phyloP scores from a whole-genome alignment of 1,284 basidiomycete species.

The Apiotrichum sp. region DNA sequence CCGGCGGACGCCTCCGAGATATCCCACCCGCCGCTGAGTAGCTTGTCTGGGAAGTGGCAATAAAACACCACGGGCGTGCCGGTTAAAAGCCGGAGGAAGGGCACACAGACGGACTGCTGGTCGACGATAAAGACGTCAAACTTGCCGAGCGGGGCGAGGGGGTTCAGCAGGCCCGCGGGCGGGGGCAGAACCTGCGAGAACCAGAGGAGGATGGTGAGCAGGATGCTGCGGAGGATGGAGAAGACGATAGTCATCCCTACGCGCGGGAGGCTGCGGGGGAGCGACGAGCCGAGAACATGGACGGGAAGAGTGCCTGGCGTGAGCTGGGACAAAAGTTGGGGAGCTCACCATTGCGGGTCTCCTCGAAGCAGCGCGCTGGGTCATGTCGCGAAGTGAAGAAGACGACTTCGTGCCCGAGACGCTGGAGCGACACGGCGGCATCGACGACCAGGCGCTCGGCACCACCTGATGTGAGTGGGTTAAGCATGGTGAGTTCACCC shows the following conservation, averaged over 20 bases:
- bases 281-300: slow-evolving; percentile 65
- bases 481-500: slow-evolving; percentile 24
- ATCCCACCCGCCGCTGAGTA: slow-evolving; percentile 55
- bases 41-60: slow-evolving; percentile 94
- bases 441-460: slow-evolving; percentile 96
- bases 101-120: slow-evolving; percentile 86
- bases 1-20: slow-evolving; percentile 26
- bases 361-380: slow-evolving; percentile 74
- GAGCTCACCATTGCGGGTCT: slow-evolving; percentile 71
- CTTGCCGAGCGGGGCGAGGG: slow-evolving; percentile 27
- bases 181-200: slow-evolving; percentile 43
- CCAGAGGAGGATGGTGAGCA: slow-evolving; percentile 65
- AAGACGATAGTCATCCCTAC: slow-evolving; percentile 71
- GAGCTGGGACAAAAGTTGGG: background rate
- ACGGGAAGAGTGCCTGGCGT: slow-evolving; percentile 71
- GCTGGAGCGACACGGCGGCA: slow-evolving; percentile 80
- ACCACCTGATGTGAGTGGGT: slow-evolving; percentile 59
- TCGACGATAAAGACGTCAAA: slow-evolving; percentile 92
- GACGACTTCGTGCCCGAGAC: slow-evolving; percentile 77
- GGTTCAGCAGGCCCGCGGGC: slow-evolving; percentile 34
- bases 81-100: slow-evolving; percentile 64
- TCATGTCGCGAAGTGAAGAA: slow-evolving; percentile 95
- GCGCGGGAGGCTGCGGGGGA: slow-evolving; percentile 73
- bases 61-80: slow-evolving; percentile 85
- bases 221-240: slow-evolving; percentile 81